These are phyloP conservation scores for Lactuca saligna DNA, from an alignment of 129 eudicot species.

Conservation along the genomic window DNA sequence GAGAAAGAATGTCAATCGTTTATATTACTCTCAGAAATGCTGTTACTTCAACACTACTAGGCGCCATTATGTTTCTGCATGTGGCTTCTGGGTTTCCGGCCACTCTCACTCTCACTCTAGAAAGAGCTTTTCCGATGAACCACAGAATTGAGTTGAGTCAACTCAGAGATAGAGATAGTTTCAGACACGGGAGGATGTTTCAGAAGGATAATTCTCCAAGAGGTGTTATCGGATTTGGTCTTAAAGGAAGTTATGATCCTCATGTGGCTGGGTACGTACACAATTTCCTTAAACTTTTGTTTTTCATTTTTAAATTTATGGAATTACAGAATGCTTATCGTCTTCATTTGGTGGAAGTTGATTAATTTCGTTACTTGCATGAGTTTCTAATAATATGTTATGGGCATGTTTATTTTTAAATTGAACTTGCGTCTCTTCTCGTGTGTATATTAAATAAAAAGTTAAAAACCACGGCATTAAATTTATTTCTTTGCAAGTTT, in stretches of 20 bases:
- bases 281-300: neutral
- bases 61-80: constrained; percentile 16
- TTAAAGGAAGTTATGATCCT: constrained; percentile 85
- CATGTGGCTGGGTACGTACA: constrained; percentile 70
- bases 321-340: neutral
- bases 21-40: neutral
- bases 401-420: no score
- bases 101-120: constrained; percentile 36
- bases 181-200: constrained; percentile 70
- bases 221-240: constrained; percentile 67
- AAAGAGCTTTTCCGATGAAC: constrained; percentile 77
- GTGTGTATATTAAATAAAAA: no score
- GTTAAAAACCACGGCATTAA: no score
- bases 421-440: no score
- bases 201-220: constrained; percentile 41
- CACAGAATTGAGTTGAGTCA: constrained; percentile 61
- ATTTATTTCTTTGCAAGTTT: no score
- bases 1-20: no score
- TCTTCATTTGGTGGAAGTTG: no score
- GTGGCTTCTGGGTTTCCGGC: constrained; percentile 46
- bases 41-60: constrained; percentile 29
- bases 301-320: neutral
- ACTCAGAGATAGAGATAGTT: constrained; percentile 59
- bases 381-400: no score
- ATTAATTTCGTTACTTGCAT: no score